Evolutionary conservation across 768 basidiomycete species (phyloP).

Genomic region (Cystofilobasidium bisporidii): DNA sequence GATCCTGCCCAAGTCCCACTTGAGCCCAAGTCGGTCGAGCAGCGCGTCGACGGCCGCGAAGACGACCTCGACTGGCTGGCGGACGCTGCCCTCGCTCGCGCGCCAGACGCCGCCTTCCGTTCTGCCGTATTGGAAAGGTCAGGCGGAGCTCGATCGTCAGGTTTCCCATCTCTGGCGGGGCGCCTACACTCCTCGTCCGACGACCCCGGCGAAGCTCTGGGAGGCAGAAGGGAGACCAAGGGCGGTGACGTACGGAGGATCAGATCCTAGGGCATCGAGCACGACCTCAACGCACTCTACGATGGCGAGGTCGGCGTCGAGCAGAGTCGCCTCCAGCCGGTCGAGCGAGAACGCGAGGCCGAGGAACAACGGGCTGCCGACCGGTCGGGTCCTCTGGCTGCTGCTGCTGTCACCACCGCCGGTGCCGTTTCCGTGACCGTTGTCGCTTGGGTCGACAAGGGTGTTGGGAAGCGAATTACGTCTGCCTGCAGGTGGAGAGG

Average conservation of each 20-base stretch:
- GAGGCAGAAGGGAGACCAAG: neutral
- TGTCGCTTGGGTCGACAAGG: too few relatives aligned
- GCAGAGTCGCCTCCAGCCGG: conserved; percentile 69
- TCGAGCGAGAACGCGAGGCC: conserved; percentile 78
- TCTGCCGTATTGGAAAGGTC: too few relatives aligned
- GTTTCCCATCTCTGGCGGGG: too few relatives aligned
- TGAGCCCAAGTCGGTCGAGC: conserved; percentile 43
- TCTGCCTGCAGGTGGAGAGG: neutral
- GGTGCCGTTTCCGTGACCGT: too few relatives aligned
- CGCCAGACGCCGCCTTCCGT: conserved; percentile 81
- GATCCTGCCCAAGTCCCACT: conserved; percentile 60
- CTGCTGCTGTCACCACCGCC: too few relatives aligned
- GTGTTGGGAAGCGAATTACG: too few relatives aligned
- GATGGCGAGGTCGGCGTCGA: conserved; percentile 71
- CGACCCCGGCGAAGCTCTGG: too few relatives aligned
- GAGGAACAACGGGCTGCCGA: conserved; percentile 47
- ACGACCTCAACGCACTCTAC: conserved; percentile 73
- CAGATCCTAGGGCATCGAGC: conserved; percentile 67
- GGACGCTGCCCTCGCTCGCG: conserved; percentile 74
- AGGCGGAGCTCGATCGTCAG: too few relatives aligned
- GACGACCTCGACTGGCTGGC: conserved; percentile 85
- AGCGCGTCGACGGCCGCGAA: conserved; percentile 69
- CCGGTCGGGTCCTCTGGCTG: too few relatives aligned
- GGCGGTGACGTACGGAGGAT: conserved; percentile 60
- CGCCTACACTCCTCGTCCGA: too few relatives aligned